These are phyloP conservation scores for Chlorella sp. DNA, from an alignment of 139 green algal genomes.

Conservation along the genomic window DNA sequence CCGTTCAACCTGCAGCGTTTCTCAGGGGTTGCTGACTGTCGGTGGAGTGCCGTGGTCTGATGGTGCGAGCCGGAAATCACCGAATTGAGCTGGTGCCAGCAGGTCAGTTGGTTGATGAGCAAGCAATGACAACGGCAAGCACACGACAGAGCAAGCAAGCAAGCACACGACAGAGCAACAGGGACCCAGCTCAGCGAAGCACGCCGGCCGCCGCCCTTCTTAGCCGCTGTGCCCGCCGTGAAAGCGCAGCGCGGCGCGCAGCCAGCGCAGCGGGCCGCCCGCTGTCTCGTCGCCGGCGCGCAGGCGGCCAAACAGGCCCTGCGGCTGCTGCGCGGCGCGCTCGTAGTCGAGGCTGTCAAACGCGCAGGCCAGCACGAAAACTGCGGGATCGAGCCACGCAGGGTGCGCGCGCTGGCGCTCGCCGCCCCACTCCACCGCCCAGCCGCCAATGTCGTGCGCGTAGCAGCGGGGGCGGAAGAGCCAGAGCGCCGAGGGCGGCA, in stretches of 20 bases:
- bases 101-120: no score
- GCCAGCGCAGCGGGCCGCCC: background rate
- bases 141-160: no score
- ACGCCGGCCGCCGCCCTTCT: background rate
- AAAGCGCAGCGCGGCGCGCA: slow-evolving; percentile 14
- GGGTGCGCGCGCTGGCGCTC: slow-evolving; percentile 14
- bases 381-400: slow-evolving; percentile 33
- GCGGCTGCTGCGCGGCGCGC: slow-evolving; percentile 13
- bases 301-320: slow-evolving; percentile 21
- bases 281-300: background rate
- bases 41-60: no score
- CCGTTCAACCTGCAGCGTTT: no score
- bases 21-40: no score
- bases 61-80: no score
- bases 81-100: no score
- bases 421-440: slow-evolving; percentile 47
- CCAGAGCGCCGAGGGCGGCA: slow-evolving; percentile 46
- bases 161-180: background rate
- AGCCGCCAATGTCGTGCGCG: slow-evolving; percentile 39
- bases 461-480: slow-evolving; percentile 41
- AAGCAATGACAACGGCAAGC: no score
- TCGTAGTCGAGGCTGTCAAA: slow-evolving; percentile 37
- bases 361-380: slow-evolving; percentile 35
- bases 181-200: background rate
- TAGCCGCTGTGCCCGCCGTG: background rate